A percentile compares a stretch with the other conserved stretches of the same genome.
Evolutionary conservation across 2,329 filamentous ascomycete genomes (phyloP).

Genomic region (Nectriaceae sp.): DNA sequence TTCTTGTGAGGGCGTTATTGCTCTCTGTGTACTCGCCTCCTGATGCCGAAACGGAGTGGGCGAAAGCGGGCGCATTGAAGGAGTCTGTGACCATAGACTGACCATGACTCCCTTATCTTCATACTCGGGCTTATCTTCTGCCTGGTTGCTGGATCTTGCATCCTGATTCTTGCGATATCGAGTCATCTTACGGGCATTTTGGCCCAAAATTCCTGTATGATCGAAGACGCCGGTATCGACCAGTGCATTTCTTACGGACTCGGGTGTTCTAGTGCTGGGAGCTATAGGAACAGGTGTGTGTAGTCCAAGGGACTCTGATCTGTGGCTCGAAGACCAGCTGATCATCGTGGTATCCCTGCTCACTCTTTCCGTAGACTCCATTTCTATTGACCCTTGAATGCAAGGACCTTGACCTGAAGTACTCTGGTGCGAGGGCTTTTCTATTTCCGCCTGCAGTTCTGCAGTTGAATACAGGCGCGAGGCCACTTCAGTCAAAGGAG

Average conservation of each 20-base stretch:
- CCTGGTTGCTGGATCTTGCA: too few species aligned
- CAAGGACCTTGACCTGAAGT: too few species aligned
- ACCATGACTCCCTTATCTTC: conserved; percentile 24
- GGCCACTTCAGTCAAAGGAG: too few species aligned
- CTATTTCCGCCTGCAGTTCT: too few species aligned
- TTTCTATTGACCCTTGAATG: too few species aligned
- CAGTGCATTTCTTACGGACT: conserved; percentile 12
- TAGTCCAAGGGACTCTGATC: not conserved
- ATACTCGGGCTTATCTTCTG: conserved; percentile 5
- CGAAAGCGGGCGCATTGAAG: not conserved
- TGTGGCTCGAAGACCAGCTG: conserved; percentile 1
- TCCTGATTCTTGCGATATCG: too few species aligned
- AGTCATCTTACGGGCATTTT: not conserved
- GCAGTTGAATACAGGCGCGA: too few species aligned
- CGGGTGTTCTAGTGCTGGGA: conserved; percentile 1
- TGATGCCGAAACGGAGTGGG: too few species aligned
- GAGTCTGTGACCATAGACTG: conserved; percentile 2
- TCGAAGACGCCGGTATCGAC: conserved; percentile 21
- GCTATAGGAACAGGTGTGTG: not conserved
- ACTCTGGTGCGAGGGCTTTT: too few species aligned
- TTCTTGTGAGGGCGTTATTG: too few species aligned
- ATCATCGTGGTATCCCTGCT: not conserved
- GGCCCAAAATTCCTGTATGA: conserved; percentile 9
- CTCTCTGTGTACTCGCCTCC: too few species aligned
- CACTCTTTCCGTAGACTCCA: not conserved